phyloP scores from a whole-genome alignment of 495 filamentous ascomycete species.

The Neurospora sp. region DNA sequence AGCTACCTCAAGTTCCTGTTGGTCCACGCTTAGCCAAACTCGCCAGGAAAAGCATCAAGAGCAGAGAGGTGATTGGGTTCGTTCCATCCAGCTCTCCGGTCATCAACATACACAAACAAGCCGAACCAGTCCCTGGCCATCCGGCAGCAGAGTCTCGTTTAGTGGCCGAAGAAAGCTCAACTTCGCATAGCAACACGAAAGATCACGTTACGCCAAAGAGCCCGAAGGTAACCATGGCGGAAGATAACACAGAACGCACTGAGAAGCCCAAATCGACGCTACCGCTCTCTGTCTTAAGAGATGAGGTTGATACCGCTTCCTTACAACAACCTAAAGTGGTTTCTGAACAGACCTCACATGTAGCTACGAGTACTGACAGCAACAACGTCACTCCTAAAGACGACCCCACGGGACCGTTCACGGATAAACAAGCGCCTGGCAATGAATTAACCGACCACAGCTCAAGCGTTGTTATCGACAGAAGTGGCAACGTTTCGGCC shows the following conservation, averaged over 20 bases:
- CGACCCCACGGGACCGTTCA: not conserved
- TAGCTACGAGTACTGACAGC: not conserved
- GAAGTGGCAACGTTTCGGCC: not conserved
- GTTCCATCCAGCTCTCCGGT: constrained; percentile 17
- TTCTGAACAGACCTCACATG: not conserved
- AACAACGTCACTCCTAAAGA: not conserved
- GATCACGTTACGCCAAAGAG: not conserved
- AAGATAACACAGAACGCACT: not conserved
- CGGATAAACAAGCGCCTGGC: not conserved
- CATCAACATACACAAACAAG: not conserved
- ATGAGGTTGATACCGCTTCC: not conserved
- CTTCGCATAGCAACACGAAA: not conserved
- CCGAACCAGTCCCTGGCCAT: not conserved
- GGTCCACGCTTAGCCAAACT: constrained; percentile 25
- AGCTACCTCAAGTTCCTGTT: constrained; percentile 11
- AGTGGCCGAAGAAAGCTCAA: not conserved
- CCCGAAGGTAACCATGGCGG: not conserved
- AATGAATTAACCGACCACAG: not conserved
- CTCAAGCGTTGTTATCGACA: not conserved
- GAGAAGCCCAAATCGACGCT: not conserved
- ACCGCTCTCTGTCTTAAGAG: not conserved
- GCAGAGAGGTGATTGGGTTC: constrained; percentile 35
- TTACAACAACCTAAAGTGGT: not conserved
- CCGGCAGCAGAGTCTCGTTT: not conserved
- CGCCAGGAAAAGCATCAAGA: constrained; percentile 31